These are phyloP conservation scores for Pyrenophora graminea DNA, from an alignment of 2,329 filamentous ascomycete species.

Conservation along the genomic window DNA sequence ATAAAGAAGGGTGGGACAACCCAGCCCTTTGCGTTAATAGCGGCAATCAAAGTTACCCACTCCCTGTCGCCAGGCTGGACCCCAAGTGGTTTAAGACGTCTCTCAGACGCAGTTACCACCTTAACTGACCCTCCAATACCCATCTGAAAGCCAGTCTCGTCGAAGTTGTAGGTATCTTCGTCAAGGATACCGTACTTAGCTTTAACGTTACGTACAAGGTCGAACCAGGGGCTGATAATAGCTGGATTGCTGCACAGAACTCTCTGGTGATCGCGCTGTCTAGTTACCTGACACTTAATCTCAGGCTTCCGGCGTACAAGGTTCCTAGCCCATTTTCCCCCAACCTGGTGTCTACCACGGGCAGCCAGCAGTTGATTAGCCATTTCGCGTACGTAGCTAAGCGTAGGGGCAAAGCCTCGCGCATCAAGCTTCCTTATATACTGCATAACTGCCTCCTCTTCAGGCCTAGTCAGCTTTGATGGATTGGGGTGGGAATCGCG, in stretches of 20 bases:
- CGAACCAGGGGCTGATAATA: conserved; percentile 16
- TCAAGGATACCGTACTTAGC: conserved; percentile 16
- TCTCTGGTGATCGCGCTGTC: conserved; percentile 12
- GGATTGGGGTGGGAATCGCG: conserved; percentile 1
- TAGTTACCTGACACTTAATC: conserved; percentile 7
- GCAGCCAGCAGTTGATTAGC: conserved; percentile 16
- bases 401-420: conserved; percentile 9
- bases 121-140: conserved; percentile 11
- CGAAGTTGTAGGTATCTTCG: conserved; percentile 1
- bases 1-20: too few relatives aligned
- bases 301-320: conserved; percentile 11
- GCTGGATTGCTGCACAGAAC: conserved; percentile 10
- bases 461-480: conserved; percentile 2
- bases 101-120: conserved; percentile 13
- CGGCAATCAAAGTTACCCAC: conserved; percentile 16
- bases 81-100: conserved; percentile 1
- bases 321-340: conserved; percentile 14
- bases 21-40: conserved; percentile 7
- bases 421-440: conserved; percentile 10
- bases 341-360: conserved; percentile 5
- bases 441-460: conserved; percentile 2
- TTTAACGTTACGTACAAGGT: conserved; percentile 16
- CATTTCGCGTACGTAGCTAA: conserved; percentile 7
- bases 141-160: conserved; percentile 18
- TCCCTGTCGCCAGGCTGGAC: conserved; percentile 17